Evolutionary conservation across 2,329 filamentous ascomycete genomes (phyloP).

Genomic region (Penicillium palitans): DNA sequence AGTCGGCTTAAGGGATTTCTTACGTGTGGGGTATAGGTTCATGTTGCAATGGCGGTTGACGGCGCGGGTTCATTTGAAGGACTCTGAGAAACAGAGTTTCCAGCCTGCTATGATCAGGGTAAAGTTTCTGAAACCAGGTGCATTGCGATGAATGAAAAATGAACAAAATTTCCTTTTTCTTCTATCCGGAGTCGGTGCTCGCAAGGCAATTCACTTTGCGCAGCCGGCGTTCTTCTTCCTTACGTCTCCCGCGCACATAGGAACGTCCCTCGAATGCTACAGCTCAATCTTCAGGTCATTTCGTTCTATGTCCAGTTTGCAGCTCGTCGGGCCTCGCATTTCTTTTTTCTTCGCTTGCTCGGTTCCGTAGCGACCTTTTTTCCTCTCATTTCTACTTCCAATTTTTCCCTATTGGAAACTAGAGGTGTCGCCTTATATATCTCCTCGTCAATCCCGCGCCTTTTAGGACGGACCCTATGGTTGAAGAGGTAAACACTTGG

Average conservation of each 20-base stretch:
- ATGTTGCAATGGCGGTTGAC: conserved; percentile 60
- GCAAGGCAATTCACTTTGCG: conserved; percentile 5
- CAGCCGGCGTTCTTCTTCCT: conserved; percentile 9
- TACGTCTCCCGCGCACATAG: conserved; percentile 9
- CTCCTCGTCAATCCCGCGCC: conserved; percentile 61
- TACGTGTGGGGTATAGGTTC: conserved; percentile 63
- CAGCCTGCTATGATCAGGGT: conserved; percentile 28
- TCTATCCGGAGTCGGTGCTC: conserved; percentile 51
- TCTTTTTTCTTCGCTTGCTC: not conserved
- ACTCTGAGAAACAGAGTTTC: conserved; percentile 25
- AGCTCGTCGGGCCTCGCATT: not conserved
- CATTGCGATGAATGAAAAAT: conserved; percentile 57
- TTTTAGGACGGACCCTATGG: conserved; percentile 42
- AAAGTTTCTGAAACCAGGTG: conserved; percentile 29
- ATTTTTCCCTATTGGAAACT: conserved; percentile 9
- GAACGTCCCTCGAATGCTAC: conserved; percentile 15
- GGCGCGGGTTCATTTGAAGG: conserved; percentile 28
- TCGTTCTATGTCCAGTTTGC: conserved; percentile 3
- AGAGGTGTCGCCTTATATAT: conserved; percentile 68
- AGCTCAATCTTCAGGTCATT: conserved; percentile 12
- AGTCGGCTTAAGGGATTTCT: conserved; percentile 61
- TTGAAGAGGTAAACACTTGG: conserved; percentile 90
- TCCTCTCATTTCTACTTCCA: not conserved
- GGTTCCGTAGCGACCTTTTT: not conserved
- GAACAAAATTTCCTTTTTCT: conserved; percentile 63